These are phyloP conservation scores for Leishmania guyanensis DNA, from an alignment of 208 protist species.

Conservation along the genomic window DNA sequence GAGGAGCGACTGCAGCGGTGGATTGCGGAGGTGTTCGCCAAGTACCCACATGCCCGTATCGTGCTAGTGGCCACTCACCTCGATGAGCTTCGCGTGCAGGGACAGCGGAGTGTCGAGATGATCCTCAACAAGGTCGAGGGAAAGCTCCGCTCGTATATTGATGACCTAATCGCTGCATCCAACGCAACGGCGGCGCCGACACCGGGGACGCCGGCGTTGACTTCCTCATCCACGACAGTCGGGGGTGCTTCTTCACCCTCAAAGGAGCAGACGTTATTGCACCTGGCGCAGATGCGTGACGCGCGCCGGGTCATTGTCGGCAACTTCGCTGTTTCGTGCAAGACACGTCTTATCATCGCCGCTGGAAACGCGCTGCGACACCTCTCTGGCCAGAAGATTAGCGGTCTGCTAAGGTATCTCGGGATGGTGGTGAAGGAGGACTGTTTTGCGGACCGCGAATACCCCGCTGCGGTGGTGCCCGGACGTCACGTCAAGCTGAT, in stretches of 20 bases:
- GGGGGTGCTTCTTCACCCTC: not conserved
- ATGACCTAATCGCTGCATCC: slow-evolving; percentile 43
- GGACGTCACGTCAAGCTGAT: slow-evolving; percentile 70
- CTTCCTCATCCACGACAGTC: slow-evolving; percentile 1
- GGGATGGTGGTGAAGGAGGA: slow-evolving; percentile 60
- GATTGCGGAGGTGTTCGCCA: slow-evolving; percentile 88
- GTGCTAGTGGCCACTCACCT: slow-evolving; percentile 88
- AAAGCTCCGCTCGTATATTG: slow-evolving; percentile 66
- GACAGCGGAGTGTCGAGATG: slow-evolving; percentile 83
- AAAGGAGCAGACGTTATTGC: not conserved
- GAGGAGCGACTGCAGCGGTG: slow-evolving; percentile 86
- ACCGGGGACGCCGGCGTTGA: not conserved
- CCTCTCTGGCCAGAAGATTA: slow-evolving; percentile 72
- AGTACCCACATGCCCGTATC: slow-evolving; percentile 74
- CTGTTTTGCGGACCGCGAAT: slow-evolving; percentile 75
- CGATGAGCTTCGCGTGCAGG: slow-evolving; percentile 85
- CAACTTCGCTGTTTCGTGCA: slow-evolving; percentile 91
- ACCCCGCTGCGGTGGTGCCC: slow-evolving; percentile 69
- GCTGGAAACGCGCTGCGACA: slow-evolving; percentile 55
- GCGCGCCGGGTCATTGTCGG: slow-evolving; percentile 55
- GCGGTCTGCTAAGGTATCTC: slow-evolving; percentile 64
- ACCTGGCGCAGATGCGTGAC: slow-evolving; percentile 19
- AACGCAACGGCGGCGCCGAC: slow-evolving; percentile 20
- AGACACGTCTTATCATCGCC: slow-evolving; percentile 74
- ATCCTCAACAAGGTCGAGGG: slow-evolving; percentile 83